phyloP scores from a whole-genome alignment of 2,329 filamentous ascomycete genomes.

The Colletotrichum abscissum region DNA sequence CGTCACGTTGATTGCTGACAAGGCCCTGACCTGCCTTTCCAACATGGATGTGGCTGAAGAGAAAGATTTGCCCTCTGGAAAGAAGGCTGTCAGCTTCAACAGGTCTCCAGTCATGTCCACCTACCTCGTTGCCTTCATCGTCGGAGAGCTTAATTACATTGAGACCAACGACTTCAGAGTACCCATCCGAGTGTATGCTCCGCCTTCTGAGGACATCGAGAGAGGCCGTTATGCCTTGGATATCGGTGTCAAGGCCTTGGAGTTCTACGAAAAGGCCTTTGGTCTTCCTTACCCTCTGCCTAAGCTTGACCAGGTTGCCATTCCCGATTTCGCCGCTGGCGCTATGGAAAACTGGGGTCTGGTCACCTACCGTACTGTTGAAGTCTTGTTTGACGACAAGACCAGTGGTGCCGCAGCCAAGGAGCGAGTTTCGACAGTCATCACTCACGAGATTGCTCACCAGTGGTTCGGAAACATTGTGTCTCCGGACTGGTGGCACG shows the following conservation, averaged over 20 bases:
- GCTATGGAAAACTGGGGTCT: constrained; percentile 97
- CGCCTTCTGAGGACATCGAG: constrained; percentile 88
- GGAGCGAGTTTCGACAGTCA: constrained; percentile 92
- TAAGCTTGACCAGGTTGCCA: constrained; percentile 97
- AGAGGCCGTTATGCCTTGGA: constrained; percentile 92
- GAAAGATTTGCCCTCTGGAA: constrained; percentile 56
- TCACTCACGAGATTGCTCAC: constrained; percentile 96
- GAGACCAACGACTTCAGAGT: constrained; percentile 93
- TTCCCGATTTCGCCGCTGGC: constrained; percentile 94
- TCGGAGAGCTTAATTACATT: constrained; percentile 93
- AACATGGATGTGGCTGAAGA: constrained; percentile 96
- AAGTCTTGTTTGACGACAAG: constrained; percentile 91
- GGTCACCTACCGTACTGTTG: constrained; percentile 93
- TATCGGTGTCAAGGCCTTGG: constrained; percentile 87
- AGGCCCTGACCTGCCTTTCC: constrained; percentile 89
- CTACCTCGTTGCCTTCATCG: constrained; percentile 92
- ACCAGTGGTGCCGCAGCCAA: constrained; percentile 88
- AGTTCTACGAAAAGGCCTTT: constrained; percentile 96
- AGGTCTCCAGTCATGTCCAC: constrained; percentile 95
- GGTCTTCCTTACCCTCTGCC: constrained; percentile 87
- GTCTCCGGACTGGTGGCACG: constrained; percentile 99
- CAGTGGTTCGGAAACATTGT: constrained; percentile 99
- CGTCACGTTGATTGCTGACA: constrained; percentile 89
- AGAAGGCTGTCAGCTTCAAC: constrained; percentile 92
- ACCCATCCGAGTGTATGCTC: constrained; percentile 93